These are phyloP conservation scores for Picea abies DNA, from an alignment of 83 land plant species.

Conservation along the genomic window DNA sequence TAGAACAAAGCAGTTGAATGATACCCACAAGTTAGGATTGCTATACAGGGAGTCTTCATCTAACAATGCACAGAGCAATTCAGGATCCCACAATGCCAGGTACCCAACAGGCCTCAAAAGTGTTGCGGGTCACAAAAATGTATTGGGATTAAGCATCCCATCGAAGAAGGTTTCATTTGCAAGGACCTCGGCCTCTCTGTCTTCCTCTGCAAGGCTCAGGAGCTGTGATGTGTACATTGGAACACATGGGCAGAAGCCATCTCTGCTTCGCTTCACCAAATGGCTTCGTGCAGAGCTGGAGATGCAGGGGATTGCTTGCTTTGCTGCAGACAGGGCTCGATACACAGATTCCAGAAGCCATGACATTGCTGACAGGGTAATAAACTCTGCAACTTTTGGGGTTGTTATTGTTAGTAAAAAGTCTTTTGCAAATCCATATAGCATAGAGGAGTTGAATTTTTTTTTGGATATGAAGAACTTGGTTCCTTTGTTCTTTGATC, in stretches of 20 bases:
- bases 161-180: slow-evolving; percentile 36
- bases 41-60: slow-evolving; percentile 31
- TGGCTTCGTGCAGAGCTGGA: slow-evolving; percentile 93
- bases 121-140: too few relatives aligned
- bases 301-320: slow-evolving; percentile 88
- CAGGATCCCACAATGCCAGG: slow-evolving; percentile 16
- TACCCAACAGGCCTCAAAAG: slow-evolving; percentile 44
- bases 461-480: slow-evolving; percentile 79
- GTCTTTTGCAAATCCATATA: slow-evolving; percentile 51
- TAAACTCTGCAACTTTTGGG: slow-evolving; percentile 75
- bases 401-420: slow-evolving; percentile 58
- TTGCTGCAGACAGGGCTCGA: slow-evolving; percentile 70
- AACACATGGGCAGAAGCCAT: slow-evolving; percentile 59
- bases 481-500: slow-evolving; percentile 78
- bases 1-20: slow-evolving; percentile 25
- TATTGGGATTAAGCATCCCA: too few relatives aligned
- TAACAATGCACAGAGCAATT: slow-evolving; percentile 18
- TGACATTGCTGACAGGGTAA: slow-evolving; percentile 78
- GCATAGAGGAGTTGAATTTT: slow-evolving; percentile 72
- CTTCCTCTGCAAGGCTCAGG: slow-evolving; percentile 56
- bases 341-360: slow-evolving; percentile 76
- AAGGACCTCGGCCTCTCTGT: slow-evolving; percentile 50
- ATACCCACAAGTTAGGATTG: neutral
- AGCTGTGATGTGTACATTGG: slow-evolving; percentile 94
- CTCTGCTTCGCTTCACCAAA: slow-evolving; percentile 61